phyloP scores from a whole-genome alignment of 2,329 filamentous ascomycete species.

The Incumbomyces lentus region DNA sequence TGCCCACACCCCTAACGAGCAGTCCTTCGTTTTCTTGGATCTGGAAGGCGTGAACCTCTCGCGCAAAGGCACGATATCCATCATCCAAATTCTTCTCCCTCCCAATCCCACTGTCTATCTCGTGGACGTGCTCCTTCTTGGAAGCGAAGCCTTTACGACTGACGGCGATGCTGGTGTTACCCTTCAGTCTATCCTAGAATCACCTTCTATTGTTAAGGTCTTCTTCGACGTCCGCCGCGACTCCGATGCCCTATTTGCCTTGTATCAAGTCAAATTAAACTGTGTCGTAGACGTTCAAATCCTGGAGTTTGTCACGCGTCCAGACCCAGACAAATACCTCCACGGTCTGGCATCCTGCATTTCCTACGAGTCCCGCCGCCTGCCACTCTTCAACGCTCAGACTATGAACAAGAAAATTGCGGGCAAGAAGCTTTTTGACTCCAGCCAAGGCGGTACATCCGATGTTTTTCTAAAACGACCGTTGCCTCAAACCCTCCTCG shows the following conservation, averaged over 20 bases:
- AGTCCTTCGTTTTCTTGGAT: constrained; percentile 36
- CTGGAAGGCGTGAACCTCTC: constrained; percentile 39
- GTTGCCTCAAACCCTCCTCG: constrained; percentile 27
- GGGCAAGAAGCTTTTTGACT: constrained; percentile 31
- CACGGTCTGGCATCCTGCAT: constrained; percentile 33
- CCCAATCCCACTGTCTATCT: constrained; percentile 29
- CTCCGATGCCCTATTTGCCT: constrained; percentile 41
- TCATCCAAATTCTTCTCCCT: constrained; percentile 33
- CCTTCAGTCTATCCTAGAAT: constrained; percentile 34
- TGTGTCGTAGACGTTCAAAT: constrained; percentile 43
- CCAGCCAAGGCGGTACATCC: constrained; percentile 35
- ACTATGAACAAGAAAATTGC: constrained; percentile 31
- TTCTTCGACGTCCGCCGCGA: constrained; percentile 48
- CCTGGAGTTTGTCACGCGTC: constrained; percentile 33
- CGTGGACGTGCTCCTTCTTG: constrained; percentile 36
- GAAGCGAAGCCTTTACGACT: constrained; percentile 31
- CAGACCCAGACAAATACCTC: constrained; percentile 18
- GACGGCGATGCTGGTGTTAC: constrained; percentile 18
- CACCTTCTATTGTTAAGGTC: constrained; percentile 34
- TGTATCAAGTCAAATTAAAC: constrained; percentile 32
- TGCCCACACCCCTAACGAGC: neutral
- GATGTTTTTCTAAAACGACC: constrained; percentile 41
- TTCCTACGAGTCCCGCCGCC: constrained; percentile 19
- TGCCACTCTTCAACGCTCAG: neutral
- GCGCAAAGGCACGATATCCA: constrained; percentile 35